Base-by-base conservation (phyloP, 1,139 yeast genomes). In the Lodderomyces elongisporus region DNA sequence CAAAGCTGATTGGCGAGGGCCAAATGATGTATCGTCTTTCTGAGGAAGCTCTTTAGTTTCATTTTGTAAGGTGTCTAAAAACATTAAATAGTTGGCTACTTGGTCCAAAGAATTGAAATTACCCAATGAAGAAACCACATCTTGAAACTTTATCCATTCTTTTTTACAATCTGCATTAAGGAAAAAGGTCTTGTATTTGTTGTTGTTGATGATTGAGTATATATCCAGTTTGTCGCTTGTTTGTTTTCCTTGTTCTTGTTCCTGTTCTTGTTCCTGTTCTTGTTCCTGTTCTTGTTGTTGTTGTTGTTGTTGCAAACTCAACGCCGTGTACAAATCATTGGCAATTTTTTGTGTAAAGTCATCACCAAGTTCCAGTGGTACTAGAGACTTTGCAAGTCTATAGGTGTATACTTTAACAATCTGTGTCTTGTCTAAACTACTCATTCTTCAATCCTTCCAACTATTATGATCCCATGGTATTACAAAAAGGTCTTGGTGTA, bases 341-440 rank as follows among this genome's bases (percentile, higher is more conserved):
- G 58, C 48, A n/a, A 66, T 47, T 25, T 63, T 57, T 31, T 62
- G 61, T 2, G 51, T 47, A 37, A 60, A 66, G 26, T 62, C 70
- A 2, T 58, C 58, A 0, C 71, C 70, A 33, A 64, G 54, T 27
- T 62, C 70, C 1, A 47, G 29, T 3, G 76, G 74, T 1, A 66
- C 56, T 24, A 67, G 45, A 9, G 69, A 51, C 35, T 53, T 56
- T 29, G 66, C 70, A 26, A 69, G 50, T 21, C 74, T 49, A 26
- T 55, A 56, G 25, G 62, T 44, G 39, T 68, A 66, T 14, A 63
- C 47, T 44, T 48, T 54, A 17, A 63, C 50, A 32, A 64, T 49
- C 40, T 64, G 71, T 33, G 49, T 46, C 29, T 56, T 49, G 41
- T 59, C 65, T 34, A 62, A 52, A 14, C 53, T 52, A n/a, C n/a